Base-by-base conservation (phyloP, 805 yeast genomes). In the Jamesozyma hellenica region DNA sequence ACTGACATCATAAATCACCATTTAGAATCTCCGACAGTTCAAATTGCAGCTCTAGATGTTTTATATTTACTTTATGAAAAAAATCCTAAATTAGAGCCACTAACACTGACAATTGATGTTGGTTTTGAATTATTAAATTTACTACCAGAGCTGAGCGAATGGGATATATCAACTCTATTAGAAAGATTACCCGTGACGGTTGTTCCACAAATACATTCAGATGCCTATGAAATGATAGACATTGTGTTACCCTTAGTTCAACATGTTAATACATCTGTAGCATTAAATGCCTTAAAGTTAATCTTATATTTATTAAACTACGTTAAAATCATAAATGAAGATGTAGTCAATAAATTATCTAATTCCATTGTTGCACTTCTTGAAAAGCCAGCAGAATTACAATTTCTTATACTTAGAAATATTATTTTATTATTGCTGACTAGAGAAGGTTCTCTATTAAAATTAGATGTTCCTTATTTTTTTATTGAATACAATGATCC, bases 401-500 rank as follows among this genome's bases (percentile, higher is more conserved):
- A 86, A 59, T 90, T 87, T 56, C 65, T 87, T 34, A 82, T 81
- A 1, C 65, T 88, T 46, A 67, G 96, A 54, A 90, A 88, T 55
- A 80, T 84, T 35, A 83, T 86, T 19, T 60, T 87, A 26, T 61
- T 88, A 28, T 67, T 88, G 21, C 66, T 86, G 41, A 76, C 83
- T 38, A 73, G 77, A 43, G 77, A 80, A 11, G 68, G 72, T 17
- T 63, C 86, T 41, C 77, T 31, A 60, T 67, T 58, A 19, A 46
- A 46, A 19, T 65, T 82, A 39, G 92, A 83, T 45, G 85, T 84
- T n/a, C 74, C 77, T 39, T 74, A 77, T 63, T 85, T 88, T 55
- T 87, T 85, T 60, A 80, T 92, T 61, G 77, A 77, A 43, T 83
- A 75, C 51, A 81, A 82, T 56, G 96, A 88, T 56, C 92, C 94